Base-by-base conservation (phyloP, 1,284 basidiomycete genomes). In the Microbotryum scabiosae region DNA sequence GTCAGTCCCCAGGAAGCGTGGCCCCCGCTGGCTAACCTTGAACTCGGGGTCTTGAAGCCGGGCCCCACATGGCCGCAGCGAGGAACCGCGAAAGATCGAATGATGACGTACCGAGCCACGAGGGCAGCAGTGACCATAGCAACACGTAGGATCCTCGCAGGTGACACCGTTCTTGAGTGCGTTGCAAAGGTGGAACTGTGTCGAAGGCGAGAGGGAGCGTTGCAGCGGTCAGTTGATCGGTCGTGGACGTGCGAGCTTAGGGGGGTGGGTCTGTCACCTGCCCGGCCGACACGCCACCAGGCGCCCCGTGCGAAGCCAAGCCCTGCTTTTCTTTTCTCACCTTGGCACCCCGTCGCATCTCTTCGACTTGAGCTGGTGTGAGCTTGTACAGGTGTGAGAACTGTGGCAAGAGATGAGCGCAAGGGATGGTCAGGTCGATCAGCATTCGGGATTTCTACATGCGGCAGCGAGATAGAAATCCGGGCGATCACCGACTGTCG, bases 321-420 rank as follows among this genome's bases (percentile, higher is more conserved):
- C 7, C 30, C 36, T 14, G 1, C 36, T 18, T 18, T 41, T 41
- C 14, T 18, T 18, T 41, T 41, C 36, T 41, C 36, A 41, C 36
- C 36, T 46, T 41, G 1, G 53, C 53, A 44, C 60, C 60, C 10
- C 60, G 49, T 4, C 51, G 25, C 55, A 61, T 61, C 26, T 61
- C 60, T 7, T 61, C 60, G 46, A 57, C 36, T 21, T 61, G 55
- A 0, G 28, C 36, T 0, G 54, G 49, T 18, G 55, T 57, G 44
- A 61, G 56, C n/a, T 57, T 36, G 56, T 61, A 61, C 4, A 48
- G 43, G 51, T 61, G 60, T 23, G 60, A 57, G 32, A 57, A 61
- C 54, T 57, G 52, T 1, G 18, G 46, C 10, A 20, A 14, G 28
- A 26, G 20, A 46, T 32, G 21, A 23, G 10, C 23, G 28, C 12